Evolutionary conservation across 441 rosid species (phyloP), one percentile per base, ranked within the genome.

Genomic region (Isatis lusitanica): DNA sequence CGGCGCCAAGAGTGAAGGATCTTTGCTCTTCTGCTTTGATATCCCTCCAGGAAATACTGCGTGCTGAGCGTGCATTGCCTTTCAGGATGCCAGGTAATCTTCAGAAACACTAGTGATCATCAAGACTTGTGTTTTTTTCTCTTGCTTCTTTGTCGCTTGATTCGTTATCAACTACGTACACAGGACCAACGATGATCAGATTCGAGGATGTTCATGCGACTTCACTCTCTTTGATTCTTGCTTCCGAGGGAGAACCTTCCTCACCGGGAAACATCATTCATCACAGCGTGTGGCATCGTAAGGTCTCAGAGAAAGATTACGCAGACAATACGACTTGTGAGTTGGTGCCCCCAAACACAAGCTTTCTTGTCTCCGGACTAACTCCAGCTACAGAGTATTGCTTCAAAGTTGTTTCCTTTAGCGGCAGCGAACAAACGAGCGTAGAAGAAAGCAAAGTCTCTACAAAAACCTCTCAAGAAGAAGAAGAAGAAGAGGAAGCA

Each of bases 201-300:
- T 85, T 92, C 62, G 94, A 90, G 82, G 87, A 88, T 65, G 78
- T 87, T 35, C 24, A 15, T 52, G 78, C 85, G 44, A 88, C 93
- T 57, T 86, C 93, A 11, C 76, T 90, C 59, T 67, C 85, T 12
- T 76, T 87, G 73, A 75, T 84, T 76, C 78, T 90, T 74, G 78
- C 82, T 71, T 78, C 81, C 3, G 21, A n/a, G 2, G 76, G 80
- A 73, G 79, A 8, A 40, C 4, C 69, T 60, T 63, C 74, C 73
- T 75, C 87, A 24, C 55, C 52, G 3, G 81, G 70, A 62, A 59
- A 59, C 60, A 63, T 78, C 70, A 51, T 74, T 31, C 58, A 59
- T 75, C 39, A 76, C 74, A 74, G 71, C 43, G 59, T 92, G 48
- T 92, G 97, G 97, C 89, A 87, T 78, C 85, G 94, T 11, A 83